Evolutionary conservation across 805 yeast genomes (phyloP).

Genomic region (Kurtzmaniella cleridarum): DNA sequence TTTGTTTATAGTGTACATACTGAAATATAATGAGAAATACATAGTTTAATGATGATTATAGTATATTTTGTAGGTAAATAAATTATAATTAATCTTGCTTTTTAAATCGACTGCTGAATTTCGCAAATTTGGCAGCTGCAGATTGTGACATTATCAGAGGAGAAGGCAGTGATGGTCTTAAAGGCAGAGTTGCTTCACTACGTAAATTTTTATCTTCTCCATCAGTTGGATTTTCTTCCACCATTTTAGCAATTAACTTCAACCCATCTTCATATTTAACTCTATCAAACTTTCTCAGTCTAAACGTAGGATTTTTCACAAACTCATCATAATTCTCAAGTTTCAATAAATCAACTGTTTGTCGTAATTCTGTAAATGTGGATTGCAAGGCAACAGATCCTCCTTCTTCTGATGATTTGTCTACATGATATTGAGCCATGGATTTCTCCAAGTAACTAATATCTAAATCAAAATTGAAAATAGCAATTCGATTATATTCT

Average conservation of each 20-base stretch:
- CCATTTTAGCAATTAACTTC: slow-evolving; percentile 50
- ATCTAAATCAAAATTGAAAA: slow-evolving; percentile 73
- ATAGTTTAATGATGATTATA: too few relatives aligned
- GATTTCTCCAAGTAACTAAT: slow-evolving; percentile 67
- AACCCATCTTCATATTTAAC: slow-evolving; percentile 70
- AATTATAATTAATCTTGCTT: slow-evolving; percentile 6
- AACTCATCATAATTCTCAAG: slow-evolving; percentile 62
- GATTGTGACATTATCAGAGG: slow-evolving; percentile 1
- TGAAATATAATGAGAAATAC: too few relatives aligned
- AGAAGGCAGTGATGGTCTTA: slow-evolving; percentile 8
- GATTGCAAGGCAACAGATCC: slow-evolving; percentile 55
- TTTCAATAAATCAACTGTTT: slow-evolving; percentile 67
- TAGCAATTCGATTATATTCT: slow-evolving; percentile 53
- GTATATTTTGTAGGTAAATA: too few relatives aligned
- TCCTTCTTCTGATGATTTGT: slow-evolving; percentile 16
- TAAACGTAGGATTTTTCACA: slow-evolving; percentile 40
- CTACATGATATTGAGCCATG: slow-evolving; percentile 33
- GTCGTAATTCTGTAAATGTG: slow-evolving; percentile 74
- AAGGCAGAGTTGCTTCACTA: slow-evolving; percentile 9
- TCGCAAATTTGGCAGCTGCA: slow-evolving; percentile 28
- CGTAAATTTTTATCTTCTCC: slow-evolving; percentile 5
- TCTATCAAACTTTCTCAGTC: slow-evolving; percentile 59
- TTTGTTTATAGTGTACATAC: too few relatives aligned
- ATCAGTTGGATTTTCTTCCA: slow-evolving; percentile 2
- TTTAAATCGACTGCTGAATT: slow-evolving; percentile 24